Base-by-base conservation (phyloP, 495 filamentous ascomycete species). In the Aspergillus biplanus region DNA sequence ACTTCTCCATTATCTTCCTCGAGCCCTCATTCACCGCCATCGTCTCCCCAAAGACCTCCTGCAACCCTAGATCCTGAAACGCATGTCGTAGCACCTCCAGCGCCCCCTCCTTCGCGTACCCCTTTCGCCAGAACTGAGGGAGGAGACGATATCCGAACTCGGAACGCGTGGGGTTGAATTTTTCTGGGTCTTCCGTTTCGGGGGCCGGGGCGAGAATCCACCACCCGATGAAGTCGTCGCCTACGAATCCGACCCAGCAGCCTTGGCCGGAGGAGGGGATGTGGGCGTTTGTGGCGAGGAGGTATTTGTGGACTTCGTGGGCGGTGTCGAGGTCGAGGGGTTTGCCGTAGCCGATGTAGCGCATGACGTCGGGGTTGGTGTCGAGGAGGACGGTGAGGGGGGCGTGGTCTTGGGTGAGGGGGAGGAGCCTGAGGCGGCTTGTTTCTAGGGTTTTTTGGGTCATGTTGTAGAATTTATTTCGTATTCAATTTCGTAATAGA, bases 1-100 rank as follows among this genome's bases (percentile, higher is more conserved):
- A 63, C n/a, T 35, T 52, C 0, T 50, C 50, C 65, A 67, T 67
- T 6, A 56, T 48, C 27, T 49, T 50, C 9, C 61, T 39, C 8
- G 61, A 64, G 0, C 56, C 61, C 42, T 15, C 32, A 42, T 67
- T 67, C 3, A 67, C 61, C 46, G 65, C 59, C 65, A 67, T 67
- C 16, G 65, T 67, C 56, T 67, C 65, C 12, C 65, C 65, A 64
- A 60, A 57, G 9, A 63, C 65, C 46, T 67, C 65, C 0, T 12
- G 15, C 8, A 67, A 52, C 5, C 65, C 65, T 15, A 67, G 58
- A 21, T 63, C 65, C 33, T 52, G 42, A 50, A 67, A 67, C 0
- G 61, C 61, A 39, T 67, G 61, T 9, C 57, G 32, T 6, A 67
- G 11, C 5, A 67, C 5, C 56, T 64, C 65, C 12, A 35, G 49